Base-by-base conservation (phyloP, 306 rosid species). In the Phaseolus lunatus region DNA sequence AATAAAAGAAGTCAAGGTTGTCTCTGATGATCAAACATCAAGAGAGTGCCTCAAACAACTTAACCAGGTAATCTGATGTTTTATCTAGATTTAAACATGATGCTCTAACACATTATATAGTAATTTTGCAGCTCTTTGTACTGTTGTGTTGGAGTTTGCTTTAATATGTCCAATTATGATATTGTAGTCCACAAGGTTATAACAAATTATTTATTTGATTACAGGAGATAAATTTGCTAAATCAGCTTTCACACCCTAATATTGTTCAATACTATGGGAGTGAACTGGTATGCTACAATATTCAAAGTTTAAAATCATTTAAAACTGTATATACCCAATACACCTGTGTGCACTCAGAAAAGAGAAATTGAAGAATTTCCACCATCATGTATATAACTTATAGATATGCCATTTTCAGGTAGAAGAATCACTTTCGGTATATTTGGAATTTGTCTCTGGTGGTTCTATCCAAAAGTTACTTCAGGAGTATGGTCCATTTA, bases 31-130 rank as follows among this genome's bases (percentile, higher is more conserved):
- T 84, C 90, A 81, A 58, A 75, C 93, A 26, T 87, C 93, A 12
- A 90, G 89, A 85, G 99, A 95, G 86, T 91, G 96, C 86, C 97
- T 95, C 84, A 92, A 87, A 84, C 99, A 95, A 85, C 94, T 95
- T 76, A 88, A 88, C 80, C 99, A 95, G 92, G 99, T 95, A 84
- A 75, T 41, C 63, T 3, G 76, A 72, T 56, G 33, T 56, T 63
- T 67, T 73, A 27, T 39, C 24, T 72, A 50, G 47, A 56, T 70
- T 79, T 63, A 58, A 26, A 61, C 59, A 11, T 19, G 48, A 52
- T 23, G 35, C 39, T 58, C 62, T 49, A 19, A 50, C 54, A 29
- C 52, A 58, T 71, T 23, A 57, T 67, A 35, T 54, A 23, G 31
- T 44, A 53, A 29, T 64, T 35, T 72, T 49, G 48, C 24, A 15